phyloP scores from a whole-genome alignment of 2,329 filamentous ascomycete genomes.

The Calonectria pauciramosa region DNA sequence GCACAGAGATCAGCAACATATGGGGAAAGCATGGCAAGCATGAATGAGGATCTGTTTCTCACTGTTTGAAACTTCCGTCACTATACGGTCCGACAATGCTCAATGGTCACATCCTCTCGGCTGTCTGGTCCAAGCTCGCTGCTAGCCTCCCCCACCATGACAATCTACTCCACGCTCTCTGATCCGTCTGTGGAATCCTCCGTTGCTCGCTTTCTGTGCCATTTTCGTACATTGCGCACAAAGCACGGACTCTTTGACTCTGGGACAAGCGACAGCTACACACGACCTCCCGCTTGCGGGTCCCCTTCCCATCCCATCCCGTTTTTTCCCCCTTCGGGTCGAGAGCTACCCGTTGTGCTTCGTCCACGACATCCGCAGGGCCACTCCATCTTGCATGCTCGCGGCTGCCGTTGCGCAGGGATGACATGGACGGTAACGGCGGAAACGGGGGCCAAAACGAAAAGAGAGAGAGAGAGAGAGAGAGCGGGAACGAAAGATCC shows the following conservation, averaged over 20 bases:
- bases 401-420: constrained; percentile 22
- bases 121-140: background rate
- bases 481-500: background rate
- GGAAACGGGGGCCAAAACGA: background rate
- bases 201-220: background rate
- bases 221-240: background rate
- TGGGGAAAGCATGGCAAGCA: constrained; percentile 16
- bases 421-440: constrained; percentile 13
- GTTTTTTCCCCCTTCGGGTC: background rate
- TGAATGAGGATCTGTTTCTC: constrained; percentile 29
- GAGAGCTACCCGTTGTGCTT: constrained; percentile 14
- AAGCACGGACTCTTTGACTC: background rate
- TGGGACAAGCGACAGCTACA: constrained; percentile 1
- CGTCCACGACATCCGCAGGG: constrained; percentile 24
- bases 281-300: background rate
- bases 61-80: constrained; percentile 9
- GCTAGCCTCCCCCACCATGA: background rate
- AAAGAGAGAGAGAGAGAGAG: background rate
- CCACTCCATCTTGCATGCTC: constrained; percentile 30
- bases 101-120: background rate
- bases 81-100: background rate
- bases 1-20: constrained; percentile 13
- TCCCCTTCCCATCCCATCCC: background rate
- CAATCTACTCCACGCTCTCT: constrained; percentile 5
- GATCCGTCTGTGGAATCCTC: background rate